Evolutionary conservation across 257 asterid species (phyloP).

Genomic region (Solanum habrochaites): DNA sequence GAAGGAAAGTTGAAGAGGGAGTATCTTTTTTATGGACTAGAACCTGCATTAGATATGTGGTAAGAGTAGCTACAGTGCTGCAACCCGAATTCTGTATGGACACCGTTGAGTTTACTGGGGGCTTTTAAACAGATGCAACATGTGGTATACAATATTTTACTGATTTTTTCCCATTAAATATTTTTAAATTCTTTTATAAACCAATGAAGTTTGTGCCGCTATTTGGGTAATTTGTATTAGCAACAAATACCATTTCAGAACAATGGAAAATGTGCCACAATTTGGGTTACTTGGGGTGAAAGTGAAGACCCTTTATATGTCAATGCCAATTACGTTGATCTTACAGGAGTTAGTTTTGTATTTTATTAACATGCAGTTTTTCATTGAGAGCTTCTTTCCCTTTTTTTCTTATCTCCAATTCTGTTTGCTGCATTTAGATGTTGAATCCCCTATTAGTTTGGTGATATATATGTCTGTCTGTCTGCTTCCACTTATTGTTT

Average conservation of each 20-base stretch:
- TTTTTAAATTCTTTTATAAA: background rate
- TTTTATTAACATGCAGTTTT: background rate
- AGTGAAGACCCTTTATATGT: background rate
- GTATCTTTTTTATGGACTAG: background rate
- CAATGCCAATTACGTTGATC: background rate
- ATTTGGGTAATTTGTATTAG: background rate
- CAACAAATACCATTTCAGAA: background rate
- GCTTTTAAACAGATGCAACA: background rate
- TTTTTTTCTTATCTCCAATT: background rate
- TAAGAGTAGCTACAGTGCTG: background rate
- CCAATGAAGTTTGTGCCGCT: too few species aligned
- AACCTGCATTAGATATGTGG: background rate
- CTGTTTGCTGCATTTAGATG: background rate
- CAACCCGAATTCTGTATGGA: background rate
- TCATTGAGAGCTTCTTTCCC: background rate
- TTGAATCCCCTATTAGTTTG: background rate
- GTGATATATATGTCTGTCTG: background rate
- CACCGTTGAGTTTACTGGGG: background rate
- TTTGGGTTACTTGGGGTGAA: too few species aligned
- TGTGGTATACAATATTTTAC: background rate
- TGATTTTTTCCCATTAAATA: background rate
- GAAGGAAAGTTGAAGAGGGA: background rate
- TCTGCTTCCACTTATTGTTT: slow-evolving; percentile 2
- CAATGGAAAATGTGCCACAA: background rate
- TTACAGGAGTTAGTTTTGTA: background rate